phyloP scores from a whole-genome alignment of 2,329 filamentous ascomycete species.

The Blumeria hordei region DNA sequence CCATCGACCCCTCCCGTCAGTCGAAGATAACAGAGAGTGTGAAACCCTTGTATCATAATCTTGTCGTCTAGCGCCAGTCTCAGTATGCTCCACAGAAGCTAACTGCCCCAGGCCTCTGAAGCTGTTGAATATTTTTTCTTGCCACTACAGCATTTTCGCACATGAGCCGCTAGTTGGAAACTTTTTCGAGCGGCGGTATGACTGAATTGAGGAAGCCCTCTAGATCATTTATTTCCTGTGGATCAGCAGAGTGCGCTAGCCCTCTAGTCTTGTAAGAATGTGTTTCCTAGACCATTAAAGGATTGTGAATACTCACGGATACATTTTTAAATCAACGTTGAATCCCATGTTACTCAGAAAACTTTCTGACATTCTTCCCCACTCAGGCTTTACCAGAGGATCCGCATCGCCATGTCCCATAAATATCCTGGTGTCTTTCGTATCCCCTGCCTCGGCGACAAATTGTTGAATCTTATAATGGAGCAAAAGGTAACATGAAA shows the following conservation, averaged over 20 bases:
- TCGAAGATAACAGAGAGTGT: too few species aligned
- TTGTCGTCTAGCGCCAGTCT: too few species aligned
- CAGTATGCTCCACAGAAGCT: too few species aligned
- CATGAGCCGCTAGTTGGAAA: too few species aligned
- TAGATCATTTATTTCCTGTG: conserved; percentile 60
- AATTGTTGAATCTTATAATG: conserved; percentile 32
- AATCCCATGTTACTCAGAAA: conserved; percentile 44
- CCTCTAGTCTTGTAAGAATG: conserved; percentile 20
- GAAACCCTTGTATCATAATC: too few species aligned
- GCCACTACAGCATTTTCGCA: too few species aligned
- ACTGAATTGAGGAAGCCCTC: conserved; percentile 30
- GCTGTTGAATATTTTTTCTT: too few species aligned
- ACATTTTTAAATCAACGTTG: conserved; percentile 52
- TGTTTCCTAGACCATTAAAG: neutral
- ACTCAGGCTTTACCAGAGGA: conserved; percentile 41
- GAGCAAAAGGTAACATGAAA: conserved; percentile 63
- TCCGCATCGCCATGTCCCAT: conserved; percentile 75
- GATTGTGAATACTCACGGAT: conserved; percentile 28
- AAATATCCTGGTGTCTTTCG: conserved; percentile 60
- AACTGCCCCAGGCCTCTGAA: too few species aligned
- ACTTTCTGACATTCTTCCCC: conserved; percentile 43
- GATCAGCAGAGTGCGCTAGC: conserved; percentile 52
- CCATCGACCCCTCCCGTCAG: too few species aligned
- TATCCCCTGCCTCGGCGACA: conserved; percentile 29
- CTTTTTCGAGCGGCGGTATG: conserved; percentile 20